phyloP scores from a whole-genome alignment of 441 rosid species.

The Iberis amara region DNA sequence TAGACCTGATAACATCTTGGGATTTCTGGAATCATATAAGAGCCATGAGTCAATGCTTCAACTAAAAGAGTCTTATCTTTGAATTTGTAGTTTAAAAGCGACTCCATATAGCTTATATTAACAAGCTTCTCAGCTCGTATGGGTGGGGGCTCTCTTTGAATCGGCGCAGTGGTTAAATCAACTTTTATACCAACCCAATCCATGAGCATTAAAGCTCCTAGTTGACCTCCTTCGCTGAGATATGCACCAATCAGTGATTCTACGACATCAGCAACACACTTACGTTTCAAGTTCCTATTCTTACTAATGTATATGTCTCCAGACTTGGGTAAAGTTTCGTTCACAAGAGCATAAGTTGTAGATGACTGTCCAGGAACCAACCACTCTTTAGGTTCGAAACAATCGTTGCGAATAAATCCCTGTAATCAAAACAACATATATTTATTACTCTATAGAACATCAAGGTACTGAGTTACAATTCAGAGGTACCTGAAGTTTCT shows the following conservation, averaged over 20 bases:
- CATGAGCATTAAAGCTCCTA: slow-evolving; percentile 52
- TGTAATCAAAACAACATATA: slow-evolving; percentile 26
- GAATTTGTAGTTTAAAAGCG: slow-evolving; percentile 55
- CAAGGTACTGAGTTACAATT: no score
- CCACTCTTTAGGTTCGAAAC: slow-evolving; percentile 68
- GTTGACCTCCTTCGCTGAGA: slow-evolving; percentile 73
- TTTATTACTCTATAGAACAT: not conserved
- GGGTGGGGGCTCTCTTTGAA: slow-evolving; percentile 26
- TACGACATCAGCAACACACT: slow-evolving; percentile 76
- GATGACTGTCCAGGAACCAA: slow-evolving; percentile 58
- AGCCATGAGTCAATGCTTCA: slow-evolving; percentile 93
- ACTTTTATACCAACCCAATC: slow-evolving; percentile 66
- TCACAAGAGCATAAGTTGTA: slow-evolving; percentile 32
- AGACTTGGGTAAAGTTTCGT: slow-evolving; percentile 33
- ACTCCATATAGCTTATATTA: slow-evolving; percentile 43
- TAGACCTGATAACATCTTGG: slow-evolving; percentile 87
- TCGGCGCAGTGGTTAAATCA: slow-evolving; percentile 37
- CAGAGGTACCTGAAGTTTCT: slow-evolving; percentile 55
- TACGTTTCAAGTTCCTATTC: slow-evolving; percentile 46
- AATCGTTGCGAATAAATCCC: slow-evolving; percentile 80
- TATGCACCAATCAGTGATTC: slow-evolving; percentile 83
- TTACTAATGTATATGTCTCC: slow-evolving; percentile 41
- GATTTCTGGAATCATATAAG: slow-evolving; percentile 83
- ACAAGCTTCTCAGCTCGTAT: slow-evolving; percentile 41
- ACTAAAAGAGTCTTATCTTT: slow-evolving; percentile 59